Evolutionary conservation across 1,284 basidiomycete species (phyloP).

Genomic region (Cutaneotrichosporon mucoides): DNA sequence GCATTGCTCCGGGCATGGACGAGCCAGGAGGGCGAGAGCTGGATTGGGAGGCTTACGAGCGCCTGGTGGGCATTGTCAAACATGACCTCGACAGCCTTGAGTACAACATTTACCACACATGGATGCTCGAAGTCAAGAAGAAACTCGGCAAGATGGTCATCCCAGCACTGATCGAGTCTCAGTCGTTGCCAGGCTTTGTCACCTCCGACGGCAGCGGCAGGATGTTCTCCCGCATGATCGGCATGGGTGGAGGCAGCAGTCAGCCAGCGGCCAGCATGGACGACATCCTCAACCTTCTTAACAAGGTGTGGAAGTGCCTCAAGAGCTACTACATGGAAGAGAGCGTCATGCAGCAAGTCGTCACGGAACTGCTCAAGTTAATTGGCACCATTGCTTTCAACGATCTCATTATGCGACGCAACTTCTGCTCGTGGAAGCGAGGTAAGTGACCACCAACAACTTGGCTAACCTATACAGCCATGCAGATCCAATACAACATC

Average conservation of each 20-base stretch:
- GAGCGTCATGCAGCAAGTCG: constrained; percentile 91
- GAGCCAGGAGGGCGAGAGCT: constrained; percentile 89
- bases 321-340: constrained; percentile 99
- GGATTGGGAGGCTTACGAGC: constrained; percentile 96
- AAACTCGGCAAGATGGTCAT: constrained; percentile 97
- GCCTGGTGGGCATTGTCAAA: constrained; percentile 93
- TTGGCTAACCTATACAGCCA: constrained; percentile 57
- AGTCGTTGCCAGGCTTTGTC: constrained; percentile 95
- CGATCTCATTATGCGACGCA: constrained; percentile 95
- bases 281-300: constrained; percentile 92
- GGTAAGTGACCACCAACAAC: constrained; percentile 56
- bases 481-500: constrained; percentile 99
- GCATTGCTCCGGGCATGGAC: constrained; percentile 94
- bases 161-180: constrained; percentile 94
- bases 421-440: constrained; percentile 99
- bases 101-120: constrained; percentile 99
- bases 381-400: constrained; percentile 98
- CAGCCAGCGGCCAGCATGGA: constrained; percentile 97
- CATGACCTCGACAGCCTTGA: constrained; percentile 97
- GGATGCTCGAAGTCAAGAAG: constrained; percentile 99
- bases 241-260: constrained; percentile 61
- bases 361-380: constrained; percentile 92
- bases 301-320: constrained; percentile 97
- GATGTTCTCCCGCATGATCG: constrained; percentile 85
- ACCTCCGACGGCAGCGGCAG: constrained; percentile 85